These are phyloP conservation scores for Piedraia hortae DNA, from an alignment of 2,329 filamentous ascomycete genomes.

Conservation along the genomic window DNA sequence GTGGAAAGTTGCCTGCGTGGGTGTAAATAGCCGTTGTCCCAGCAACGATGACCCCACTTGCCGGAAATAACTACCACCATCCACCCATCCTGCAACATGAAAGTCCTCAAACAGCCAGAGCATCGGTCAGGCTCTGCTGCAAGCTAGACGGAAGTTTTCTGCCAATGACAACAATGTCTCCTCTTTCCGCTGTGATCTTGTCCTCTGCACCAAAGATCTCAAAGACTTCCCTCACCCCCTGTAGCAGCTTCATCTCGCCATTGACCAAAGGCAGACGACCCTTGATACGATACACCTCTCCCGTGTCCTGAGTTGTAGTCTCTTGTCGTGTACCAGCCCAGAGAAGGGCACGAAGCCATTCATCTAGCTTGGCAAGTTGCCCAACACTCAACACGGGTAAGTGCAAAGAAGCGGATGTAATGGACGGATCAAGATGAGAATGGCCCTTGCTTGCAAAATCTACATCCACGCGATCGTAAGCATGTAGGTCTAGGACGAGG, in stretches of 20 bases:
- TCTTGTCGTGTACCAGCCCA: constrained; percentile 42
- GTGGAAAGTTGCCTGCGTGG: too few relatives aligned
- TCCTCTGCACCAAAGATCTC: constrained; percentile 34
- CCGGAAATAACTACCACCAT: too few relatives aligned
- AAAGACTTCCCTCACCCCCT: constrained; percentile 82
- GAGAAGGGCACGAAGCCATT: constrained; percentile 55
- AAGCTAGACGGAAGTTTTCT: constrained; percentile 3
- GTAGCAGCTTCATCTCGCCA: constrained; percentile 47
- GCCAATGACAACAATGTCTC: constrained; percentile 12
- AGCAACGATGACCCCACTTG: too few relatives aligned
- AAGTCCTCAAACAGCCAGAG: too few relatives aligned
- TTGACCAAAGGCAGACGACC: constrained; percentile 40
- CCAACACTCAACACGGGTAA: constrained; percentile 30
- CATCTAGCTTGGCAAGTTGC: constrained; percentile 39
- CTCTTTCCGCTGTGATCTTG: neutral
- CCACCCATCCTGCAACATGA: too few relatives aligned
- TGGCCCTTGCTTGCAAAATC: constrained; percentile 53
- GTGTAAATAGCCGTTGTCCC: too few relatives aligned
- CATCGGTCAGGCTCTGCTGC: neutral
- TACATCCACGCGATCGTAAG: constrained; percentile 56
- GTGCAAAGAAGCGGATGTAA: constrained; percentile 52
- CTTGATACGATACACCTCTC: constrained; percentile 42
- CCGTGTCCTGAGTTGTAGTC: constrained; percentile 3
- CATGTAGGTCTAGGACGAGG: constrained; percentile 66
- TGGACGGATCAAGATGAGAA: constrained; percentile 72